Base-by-base conservation (phyloP, 2,329 filamentous ascomycete species). In the Diaporthe sp. region DNA sequence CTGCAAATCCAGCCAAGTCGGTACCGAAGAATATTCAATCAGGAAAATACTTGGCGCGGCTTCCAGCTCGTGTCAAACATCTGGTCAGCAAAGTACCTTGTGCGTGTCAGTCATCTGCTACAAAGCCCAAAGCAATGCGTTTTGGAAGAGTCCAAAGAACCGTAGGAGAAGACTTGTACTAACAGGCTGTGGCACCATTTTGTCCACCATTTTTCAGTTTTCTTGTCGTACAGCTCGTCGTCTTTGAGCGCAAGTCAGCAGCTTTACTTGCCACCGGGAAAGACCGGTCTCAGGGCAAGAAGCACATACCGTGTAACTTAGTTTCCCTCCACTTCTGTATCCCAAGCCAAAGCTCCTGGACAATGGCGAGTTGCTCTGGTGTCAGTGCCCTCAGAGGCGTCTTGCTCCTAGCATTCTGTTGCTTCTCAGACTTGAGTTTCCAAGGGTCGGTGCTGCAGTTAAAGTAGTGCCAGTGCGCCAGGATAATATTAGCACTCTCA, bases 391-490 rank as follows among this genome's bases (percentile, higher is more conserved):
- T 79, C 74, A 86, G 78, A 2, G 80, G 78, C 12, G 80, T 78
- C 58, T 80, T 79, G 61, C 77, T 77, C 4, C 79, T 78, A 37
- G 80, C 77, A 13, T 81, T 78, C 70, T 79, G 82, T 49, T 44
- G 42, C 28, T 82, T 77, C 44, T 80, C 74, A 9, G 79, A 37
- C 12, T 13, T 5, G 17, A 49, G 8, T 3, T 31, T 75, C 55
- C 80, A 75, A 0, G 83, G 81, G n/a, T 84, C 79, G 22, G 80
- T 77, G 34, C 82, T 78, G 44, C 82, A 83, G 74, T 86, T 87
- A 79, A 85, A 89, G 77, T 89, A 89, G 67, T 88, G 86, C 88
- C 88, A 90, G 72, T 88, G 82, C 15, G 82, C 80, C 1, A 90
- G 84, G 39, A 89, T 81, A 70, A 85, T 85, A 68, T 86, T 88